A percentile compares a stretch with the other conserved stretches of the same genome.
Evolutionary conservation across 805 yeast species (phyloP).

Genomic region (Monosporozyma aquatica): DNA sequence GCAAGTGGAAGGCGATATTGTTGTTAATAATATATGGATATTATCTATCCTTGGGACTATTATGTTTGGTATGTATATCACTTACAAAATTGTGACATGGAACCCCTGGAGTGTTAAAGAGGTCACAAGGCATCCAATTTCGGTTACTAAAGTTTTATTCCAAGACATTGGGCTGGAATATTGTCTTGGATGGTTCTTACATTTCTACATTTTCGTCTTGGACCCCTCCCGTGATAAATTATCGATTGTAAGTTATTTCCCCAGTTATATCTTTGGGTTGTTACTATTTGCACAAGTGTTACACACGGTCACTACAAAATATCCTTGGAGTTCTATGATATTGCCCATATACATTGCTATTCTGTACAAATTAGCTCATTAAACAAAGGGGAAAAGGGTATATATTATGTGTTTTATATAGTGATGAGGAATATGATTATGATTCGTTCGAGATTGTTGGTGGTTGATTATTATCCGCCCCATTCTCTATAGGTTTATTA

Average conservation of each 20-base stretch:
- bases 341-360: background rate
- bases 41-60: constrained; percentile 10
- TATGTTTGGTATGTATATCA: constrained; percentile 2
- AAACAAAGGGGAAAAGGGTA: background rate
- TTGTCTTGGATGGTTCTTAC: constrained; percentile 24
- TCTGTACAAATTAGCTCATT: background rate
- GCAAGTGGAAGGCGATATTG: constrained; percentile 3
- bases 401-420: background rate
- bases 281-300: constrained; percentile 10
- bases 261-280: constrained; percentile 17
- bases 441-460: too few relatives aligned
- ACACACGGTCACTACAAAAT: constrained; percentile 11
- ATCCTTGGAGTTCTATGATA: constrained; percentile 3
- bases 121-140: background rate
- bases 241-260: constrained; percentile 14
- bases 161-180: constrained; percentile 15
- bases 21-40: constrained; percentile 15
- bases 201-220: constrained; percentile 17
- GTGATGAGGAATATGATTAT: too few relatives aligned
- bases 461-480: too few relatives aligned
- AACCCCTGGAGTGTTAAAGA: constrained; percentile 12
- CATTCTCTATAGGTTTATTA: too few relatives aligned
- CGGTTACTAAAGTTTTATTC: constrained; percentile 6
- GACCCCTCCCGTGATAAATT: constrained; percentile 8
- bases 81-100: constrained; percentile 8